Conservation (phyloP, 306 rosid genomes). For the Potentilla sterilis region DNA sequence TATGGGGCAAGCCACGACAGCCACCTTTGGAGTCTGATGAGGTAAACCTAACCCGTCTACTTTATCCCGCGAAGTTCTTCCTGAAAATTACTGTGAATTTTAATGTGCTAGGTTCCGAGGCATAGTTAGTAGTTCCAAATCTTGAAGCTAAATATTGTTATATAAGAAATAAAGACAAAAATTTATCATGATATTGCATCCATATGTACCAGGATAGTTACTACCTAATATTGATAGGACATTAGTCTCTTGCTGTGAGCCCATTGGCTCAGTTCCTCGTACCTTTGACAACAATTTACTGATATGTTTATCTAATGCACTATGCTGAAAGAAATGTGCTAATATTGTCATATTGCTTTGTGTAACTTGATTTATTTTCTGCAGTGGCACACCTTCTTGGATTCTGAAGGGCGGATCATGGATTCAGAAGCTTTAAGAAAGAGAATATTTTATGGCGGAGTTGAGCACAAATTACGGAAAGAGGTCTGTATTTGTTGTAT, state of each 20-base stretch:
- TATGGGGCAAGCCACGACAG: conserved; percentile 94
- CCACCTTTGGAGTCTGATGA: conserved; percentile 75
- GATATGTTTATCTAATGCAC: background rate
- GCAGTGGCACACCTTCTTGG: conserved; percentile 84
- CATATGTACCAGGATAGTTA: background rate
- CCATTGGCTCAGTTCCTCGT: background rate
- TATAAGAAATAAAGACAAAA: background rate
- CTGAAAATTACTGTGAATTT: background rate
- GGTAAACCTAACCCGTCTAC: conserved; percentile 35
- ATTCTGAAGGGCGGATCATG: conserved; percentile 79
- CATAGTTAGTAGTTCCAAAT: background rate
- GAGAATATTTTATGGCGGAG: conserved; percentile 96
- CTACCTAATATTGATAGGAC: background rate
- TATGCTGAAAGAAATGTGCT: conserved; percentile 8
- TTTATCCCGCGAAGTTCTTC: background rate
- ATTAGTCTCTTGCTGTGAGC: background rate
- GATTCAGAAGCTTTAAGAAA: conserved; percentile 74
- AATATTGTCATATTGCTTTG: conserved; percentile 20
- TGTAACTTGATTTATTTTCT: conserved; percentile 21
- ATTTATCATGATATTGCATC: background rate
- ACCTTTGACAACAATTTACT: background rate
- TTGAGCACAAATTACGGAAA: conserved; percentile 71
- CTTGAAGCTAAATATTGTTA: background rate
- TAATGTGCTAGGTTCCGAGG: background rate
- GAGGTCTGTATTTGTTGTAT: conserved; percentile 55